These are phyloP conservation scores for Coleophoma cylindrospora DNA, from an alignment of 2,329 filamentous ascomycete species.

Conservation along the genomic window DNA sequence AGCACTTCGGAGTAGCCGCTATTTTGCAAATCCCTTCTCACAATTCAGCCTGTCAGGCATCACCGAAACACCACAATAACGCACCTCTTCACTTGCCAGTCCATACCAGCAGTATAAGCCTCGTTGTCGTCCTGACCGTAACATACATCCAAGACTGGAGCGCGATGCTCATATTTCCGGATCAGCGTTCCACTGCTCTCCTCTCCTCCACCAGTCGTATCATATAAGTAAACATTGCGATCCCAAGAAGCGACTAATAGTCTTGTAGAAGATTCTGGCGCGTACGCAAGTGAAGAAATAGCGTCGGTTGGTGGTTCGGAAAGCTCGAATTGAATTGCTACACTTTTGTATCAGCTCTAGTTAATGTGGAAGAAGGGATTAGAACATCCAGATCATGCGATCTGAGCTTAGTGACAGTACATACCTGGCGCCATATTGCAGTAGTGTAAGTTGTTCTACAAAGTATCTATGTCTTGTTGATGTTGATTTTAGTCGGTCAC, in stretches of 20 bases:
- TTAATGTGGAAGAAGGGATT: too few relatives aligned
- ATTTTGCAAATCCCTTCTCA: too few relatives aligned
- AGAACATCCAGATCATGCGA: too few relatives aligned
- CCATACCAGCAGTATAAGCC: constrained; percentile 81
- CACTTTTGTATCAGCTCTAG: background rate
- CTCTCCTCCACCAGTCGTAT: constrained; percentile 53
- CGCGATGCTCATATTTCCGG: constrained; percentile 72
- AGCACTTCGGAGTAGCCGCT: too few relatives aligned
- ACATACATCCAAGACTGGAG: constrained; percentile 85
- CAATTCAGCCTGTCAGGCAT: background rate
- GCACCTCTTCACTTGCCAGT: constrained; percentile 77
- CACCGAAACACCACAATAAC: background rate
- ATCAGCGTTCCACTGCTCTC: constrained; percentile 53
- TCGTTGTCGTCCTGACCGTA: constrained; percentile 80
- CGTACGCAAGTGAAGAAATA: constrained; percentile 82
- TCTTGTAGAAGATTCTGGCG: constrained; percentile 66
- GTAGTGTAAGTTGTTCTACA: background rate
- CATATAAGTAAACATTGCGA: constrained; percentile 85
- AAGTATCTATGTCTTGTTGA: too few relatives aligned
- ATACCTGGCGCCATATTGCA: constrained; percentile 28
- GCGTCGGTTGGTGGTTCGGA: constrained; percentile 78
- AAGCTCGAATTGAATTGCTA: constrained; percentile 76
- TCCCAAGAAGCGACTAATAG: constrained; percentile 96
- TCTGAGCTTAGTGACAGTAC: constrained; percentile 4
- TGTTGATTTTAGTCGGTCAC: background rate